Evolutionary conservation across 2,329 filamentous ascomycete genomes (phyloP), one percentile per base, ranked within the genome.

Genomic region (Fusarium sp.): DNA sequence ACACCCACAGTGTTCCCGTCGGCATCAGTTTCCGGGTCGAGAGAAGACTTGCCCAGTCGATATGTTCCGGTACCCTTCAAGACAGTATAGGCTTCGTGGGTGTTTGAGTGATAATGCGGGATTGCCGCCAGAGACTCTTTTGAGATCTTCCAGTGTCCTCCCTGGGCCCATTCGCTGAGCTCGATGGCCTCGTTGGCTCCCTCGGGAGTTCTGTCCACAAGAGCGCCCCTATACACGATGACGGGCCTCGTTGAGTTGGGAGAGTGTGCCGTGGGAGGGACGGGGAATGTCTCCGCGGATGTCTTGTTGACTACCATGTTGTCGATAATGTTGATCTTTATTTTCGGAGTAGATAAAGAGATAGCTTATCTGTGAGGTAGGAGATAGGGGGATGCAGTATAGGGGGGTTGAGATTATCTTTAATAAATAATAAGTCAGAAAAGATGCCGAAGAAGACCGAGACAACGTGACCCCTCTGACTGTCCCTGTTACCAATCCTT

Each of bases 101-200:
- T 48, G 30, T 34, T 36, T 6, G 46, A 43, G 40, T 60, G 48
- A 27, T 44, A 60, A 9, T 41, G 48, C 4, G 57, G 36, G 1
- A 47, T 31, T 4, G 54, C 54, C 6, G 54, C 54, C 7, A 41
- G 23, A 1, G 31, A 41, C n/a, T 41, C 54, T 6, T 31, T 18
- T 30, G 23, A 18, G n/a, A 58, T 58, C 7, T 50, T 50, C 43
- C 43, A 57, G 10, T 48, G 43, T 2, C 43, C 52, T n/a, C 54
- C 43, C 16, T 48, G 36, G 9, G 12, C 16, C 43, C 43, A 48
- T 37, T 48, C 43, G 9, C 15, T 41, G 7, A 36, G 15, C 7
- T 57, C 37, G 8, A 54, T 31, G 13, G 23, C 15, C 7, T 54
- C 37, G 3, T 9, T 39, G 6, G 51, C 51, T 10, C 37, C 37